Evolutionary conservation across 306 rosid species (phyloP).

Genomic region (Abrus pulchellus): DNA sequence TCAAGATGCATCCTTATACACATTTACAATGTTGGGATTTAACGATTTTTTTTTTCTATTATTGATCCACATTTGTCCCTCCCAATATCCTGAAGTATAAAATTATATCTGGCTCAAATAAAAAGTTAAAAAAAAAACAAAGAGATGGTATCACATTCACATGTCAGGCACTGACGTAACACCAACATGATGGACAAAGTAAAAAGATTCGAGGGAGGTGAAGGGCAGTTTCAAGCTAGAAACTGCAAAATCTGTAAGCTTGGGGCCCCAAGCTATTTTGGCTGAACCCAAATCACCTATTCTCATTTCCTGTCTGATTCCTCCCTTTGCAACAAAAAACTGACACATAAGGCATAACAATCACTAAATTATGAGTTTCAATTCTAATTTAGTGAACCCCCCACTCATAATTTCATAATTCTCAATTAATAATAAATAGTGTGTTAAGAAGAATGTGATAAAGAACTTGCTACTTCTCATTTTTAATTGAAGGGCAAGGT

Average conservation of each 20-base stretch:
- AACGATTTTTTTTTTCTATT: neutral
- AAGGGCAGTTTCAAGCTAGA: too few species aligned
- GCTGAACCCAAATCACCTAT: neutral
- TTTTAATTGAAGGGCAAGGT: too few species aligned
- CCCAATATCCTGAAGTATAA: neutral
- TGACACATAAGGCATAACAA: neutral
- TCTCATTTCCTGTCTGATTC: neutral
- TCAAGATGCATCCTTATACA: neutral
- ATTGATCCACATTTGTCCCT: neutral
- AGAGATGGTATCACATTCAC: neutral
- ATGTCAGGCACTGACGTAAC: neutral
- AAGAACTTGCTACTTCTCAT: too few species aligned
- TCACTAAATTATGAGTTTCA: neutral
- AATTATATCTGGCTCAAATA: neutral
- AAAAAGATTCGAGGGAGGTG: neutral
- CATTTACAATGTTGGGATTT: neutral
- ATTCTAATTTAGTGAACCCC: too few species aligned
- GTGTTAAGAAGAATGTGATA: too few species aligned
- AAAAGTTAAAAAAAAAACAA: neutral
- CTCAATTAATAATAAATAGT: too few species aligned
- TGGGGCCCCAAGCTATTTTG: neutral
- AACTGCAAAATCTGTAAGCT: conserved; percentile 14
- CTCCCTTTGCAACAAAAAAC: neutral
- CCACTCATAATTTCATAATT: too few species aligned
- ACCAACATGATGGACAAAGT: neutral